Evolutionary conservation across 208 protist species (phyloP), one percentile per base, ranked within the genome.

Genomic region (Acanthamoeba culbertsoni): DNA sequence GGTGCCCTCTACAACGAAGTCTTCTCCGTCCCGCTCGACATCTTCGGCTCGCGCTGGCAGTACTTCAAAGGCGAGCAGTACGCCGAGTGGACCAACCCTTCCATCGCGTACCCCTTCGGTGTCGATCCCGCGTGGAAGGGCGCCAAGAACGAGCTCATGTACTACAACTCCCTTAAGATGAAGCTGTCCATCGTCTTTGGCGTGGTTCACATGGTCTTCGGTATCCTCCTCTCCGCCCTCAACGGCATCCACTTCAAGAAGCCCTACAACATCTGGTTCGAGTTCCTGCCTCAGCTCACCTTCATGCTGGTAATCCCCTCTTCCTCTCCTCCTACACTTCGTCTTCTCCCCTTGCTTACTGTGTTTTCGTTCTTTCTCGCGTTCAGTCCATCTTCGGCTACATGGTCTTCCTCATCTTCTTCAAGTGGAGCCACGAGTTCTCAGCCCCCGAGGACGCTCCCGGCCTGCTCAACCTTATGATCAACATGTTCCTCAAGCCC

Each of bases 161-260:
- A 98, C 95, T 98, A 98, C 95, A 99, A 99, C 97, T 99, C 98
- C 26, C 97, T 99, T 91, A 99, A 99, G 96, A 99, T 99, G 99
- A 99, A 99, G 96, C 96, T 99, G 55, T 98, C 99, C 45, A 97
- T 99, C 42, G 97, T 99, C 48, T 96, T 99, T 90, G 99, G 99
- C 46, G 97, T 99, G 0, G 79, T 95, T 57, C 99, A 98, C 95
- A 99, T 99, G 99, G 94, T 98, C 28, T 96, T 99, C 45, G 99
- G 99, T 71, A 96, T 99, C 46, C 55, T 98, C 48, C 97, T 99
- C 37, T 95, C 95, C 20, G 73, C 98, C 0, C 94, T 97, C 92
- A 99, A 99, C 96, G 90, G 96, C 93, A 94, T 99, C 37, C 97
- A 99, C 93, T 98, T 98, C 77, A 94, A 96, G 8, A 95, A 98